These are phyloP conservation scores for Ilyonectria mors-panacis DNA, from an alignment of 2,329 filamentous ascomycete genomes.

Conservation along the genomic window DNA sequence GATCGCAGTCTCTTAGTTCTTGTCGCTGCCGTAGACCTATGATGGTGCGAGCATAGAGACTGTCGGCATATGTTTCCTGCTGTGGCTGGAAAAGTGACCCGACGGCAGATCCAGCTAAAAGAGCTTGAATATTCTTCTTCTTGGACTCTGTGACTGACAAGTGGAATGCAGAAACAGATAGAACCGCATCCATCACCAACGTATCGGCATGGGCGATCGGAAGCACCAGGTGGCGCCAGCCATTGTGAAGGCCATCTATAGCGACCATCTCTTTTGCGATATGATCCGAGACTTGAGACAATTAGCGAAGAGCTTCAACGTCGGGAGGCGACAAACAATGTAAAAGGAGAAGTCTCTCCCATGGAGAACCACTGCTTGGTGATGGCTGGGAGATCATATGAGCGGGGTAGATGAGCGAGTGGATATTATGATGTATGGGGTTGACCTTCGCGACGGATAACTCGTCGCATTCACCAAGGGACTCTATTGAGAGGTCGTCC, in stretches of 20 bases:
- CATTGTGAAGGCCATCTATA: conserved; percentile 33
- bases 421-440: background rate
- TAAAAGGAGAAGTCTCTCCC: conserved; percentile 7
- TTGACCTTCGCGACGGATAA: background rate
- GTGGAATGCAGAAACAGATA: conserved; percentile 24
- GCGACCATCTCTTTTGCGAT: conserved; percentile 34
- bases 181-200: conserved; percentile 25
- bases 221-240: conserved; percentile 30
- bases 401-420: background rate
- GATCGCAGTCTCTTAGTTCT: conserved; percentile 1
- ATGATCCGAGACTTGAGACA: conserved; percentile 18
- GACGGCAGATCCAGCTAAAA: background rate
- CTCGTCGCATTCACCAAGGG: background rate
- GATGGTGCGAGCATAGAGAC: conserved; percentile 27
- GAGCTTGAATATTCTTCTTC: background rate
- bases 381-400: conserved; percentile 7
- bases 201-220: conserved; percentile 24
- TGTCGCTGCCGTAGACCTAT: conserved; percentile 18
- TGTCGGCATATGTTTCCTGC: background rate
- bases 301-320: background rate
- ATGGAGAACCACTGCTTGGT: conserved; percentile 14
- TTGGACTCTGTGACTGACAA: background rate
- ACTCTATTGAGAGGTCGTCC: background rate
- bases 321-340: background rate
- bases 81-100: background rate